phyloP scores from a whole-genome alignment of 805 yeast species.

The Lipomyces yamadae region DNA sequence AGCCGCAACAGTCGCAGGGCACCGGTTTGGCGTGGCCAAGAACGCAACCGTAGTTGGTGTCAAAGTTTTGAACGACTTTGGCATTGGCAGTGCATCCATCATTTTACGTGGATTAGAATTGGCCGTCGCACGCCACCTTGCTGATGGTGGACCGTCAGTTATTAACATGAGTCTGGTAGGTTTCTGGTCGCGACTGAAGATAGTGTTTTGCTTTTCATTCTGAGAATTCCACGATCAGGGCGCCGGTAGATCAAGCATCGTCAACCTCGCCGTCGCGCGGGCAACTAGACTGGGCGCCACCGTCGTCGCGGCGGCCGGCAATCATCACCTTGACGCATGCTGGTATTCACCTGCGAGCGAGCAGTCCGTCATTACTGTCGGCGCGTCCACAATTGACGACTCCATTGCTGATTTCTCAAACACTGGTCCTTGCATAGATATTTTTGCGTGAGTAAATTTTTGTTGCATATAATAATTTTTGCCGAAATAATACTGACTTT shows the following conservation, averaged over 20 bases:
- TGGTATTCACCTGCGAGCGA: constrained; percentile 86
- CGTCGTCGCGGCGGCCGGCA: constrained; percentile 96
- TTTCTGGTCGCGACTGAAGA: constrained; percentile 55
- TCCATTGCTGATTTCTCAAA: constrained; percentile 13
- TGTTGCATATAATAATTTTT: constrained; percentile 58
- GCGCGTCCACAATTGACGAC: constrained; percentile 15
- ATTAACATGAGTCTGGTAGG: constrained; percentile 74
- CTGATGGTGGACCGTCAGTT: constrained; percentile 39
- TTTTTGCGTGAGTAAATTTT: constrained; percentile 51
- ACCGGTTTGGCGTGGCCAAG: constrained; percentile 82
- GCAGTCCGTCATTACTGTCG: constrained; percentile 77
- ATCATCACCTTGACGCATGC: constrained; percentile 92
- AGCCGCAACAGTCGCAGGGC: constrained; percentile 92
- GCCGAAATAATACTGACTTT: constrained; percentile 47
- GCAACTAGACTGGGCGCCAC: constrained; percentile 87
- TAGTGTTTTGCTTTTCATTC: constrained; percentile 8
- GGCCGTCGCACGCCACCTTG: constrained; percentile 71
- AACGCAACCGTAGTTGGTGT: constrained; percentile 78
- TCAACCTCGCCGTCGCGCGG: constrained; percentile 87
- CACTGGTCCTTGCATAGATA: constrained; percentile 13
- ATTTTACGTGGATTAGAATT: constrained; percentile 83
- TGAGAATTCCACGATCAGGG: constrained; percentile 22
- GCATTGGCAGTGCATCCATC: constrained; percentile 82
- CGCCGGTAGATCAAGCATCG: constrained; percentile 56
- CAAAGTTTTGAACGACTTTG: constrained; percentile 76